Evolutionary conservation across 441 rosid genomes (phyloP), one percentile per base, ranked within the genome.

Genomic region (Croton laevigatus): DNA sequence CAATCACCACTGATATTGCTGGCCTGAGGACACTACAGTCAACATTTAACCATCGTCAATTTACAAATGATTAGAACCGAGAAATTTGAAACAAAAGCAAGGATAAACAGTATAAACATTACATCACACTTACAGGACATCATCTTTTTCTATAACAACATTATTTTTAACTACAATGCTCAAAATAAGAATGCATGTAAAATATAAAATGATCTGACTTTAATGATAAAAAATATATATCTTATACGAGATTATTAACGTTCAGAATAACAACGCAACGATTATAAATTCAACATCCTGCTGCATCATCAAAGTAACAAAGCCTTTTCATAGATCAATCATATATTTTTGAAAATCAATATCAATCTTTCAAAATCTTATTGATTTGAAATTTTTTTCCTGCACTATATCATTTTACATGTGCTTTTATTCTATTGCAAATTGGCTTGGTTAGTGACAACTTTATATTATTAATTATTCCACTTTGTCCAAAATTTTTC

Each of bases 401-500:
- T 62, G 32, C 67, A 64, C 42, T n/a, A n/a, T n/a, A n/a, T n/a
- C 13, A 64, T 64, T 16, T 64, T 27, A n/a, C n/a, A n/a, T n/a
- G n/a, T n/a, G n/a, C n/a, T n/a, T n/a, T n/a, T n/a, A n/a, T n/a
- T n/a, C n/a, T n/a, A n/a, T n/a, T n/a, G n/a, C n/a, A n/a, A n/a
- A n/a, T n/a, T n/a, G n/a, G n/a, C n/a, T n/a, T n/a, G n/a, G n/a
- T n/a, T n/a, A n/a, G n/a, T n/a, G n/a, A n/a, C n/a, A n/a, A n/a
- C 42, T 38, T 38, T 8, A 38, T 38, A 4, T 2, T 38, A 1
- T 38, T 38, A 4, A 4, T 38, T 38, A 38, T 38, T 38, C 3
- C 17, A 27, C 16, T 46, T 6, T 6, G 12, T n/a, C 20, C 37
- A 9, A 66, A n/a, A 49, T 36, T 6, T n/a, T n/a, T n/a, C n/a